Evolutionary conservation across 148 eudicot genomes (phyloP), one percentile per base, ranked within the genome.

Genomic region (Cornus controversa): DNA sequence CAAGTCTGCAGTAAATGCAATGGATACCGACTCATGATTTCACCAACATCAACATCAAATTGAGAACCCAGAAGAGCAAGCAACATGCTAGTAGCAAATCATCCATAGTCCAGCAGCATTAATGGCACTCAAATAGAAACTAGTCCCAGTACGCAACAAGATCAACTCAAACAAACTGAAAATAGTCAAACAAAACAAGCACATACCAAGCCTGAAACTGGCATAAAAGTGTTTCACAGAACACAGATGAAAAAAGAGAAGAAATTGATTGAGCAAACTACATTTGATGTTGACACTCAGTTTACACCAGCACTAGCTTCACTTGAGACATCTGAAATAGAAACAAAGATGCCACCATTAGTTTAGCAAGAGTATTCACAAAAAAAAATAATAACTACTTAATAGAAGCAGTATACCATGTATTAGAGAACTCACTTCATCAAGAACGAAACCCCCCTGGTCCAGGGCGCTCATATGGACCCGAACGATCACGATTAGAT

Each of bases 401-500:
- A 58, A 13, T 67, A n/a, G 45, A 23, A 65, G 37, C 26, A 24
- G n/a, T 6, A 28, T 47, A 40, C 23, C 53, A 27, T 40, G 27
- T 31, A 37, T n/a, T 27, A 22, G 58, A 23, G 79, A 31, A 78
- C 74, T 37, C 79, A 67, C 64, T 18, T n/a, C 64, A 60, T 60
- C 64, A 60, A 14, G 22, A 54, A n/a, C 64, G 64, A n/a, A 60
- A 60, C 18, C 64, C 64, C 23, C 64, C 64, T 20, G 64, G 8
- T 60, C 64, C 64, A 50, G 87, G 85, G 7, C 92, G 87, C 31
- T 89, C 90, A 78, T 91, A 91, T 6, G 94, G 94, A 72, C 94
- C 94, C 24, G 90, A 87, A 50, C 94, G 87, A 68, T 90, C 94
- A 82, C 94, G 91, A 42, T 74, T 80, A 80, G 81, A 85, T 66